phyloP scores from a whole-genome alignment of 73 alveolate genomes.

The Stentor roeselii region DNA sequence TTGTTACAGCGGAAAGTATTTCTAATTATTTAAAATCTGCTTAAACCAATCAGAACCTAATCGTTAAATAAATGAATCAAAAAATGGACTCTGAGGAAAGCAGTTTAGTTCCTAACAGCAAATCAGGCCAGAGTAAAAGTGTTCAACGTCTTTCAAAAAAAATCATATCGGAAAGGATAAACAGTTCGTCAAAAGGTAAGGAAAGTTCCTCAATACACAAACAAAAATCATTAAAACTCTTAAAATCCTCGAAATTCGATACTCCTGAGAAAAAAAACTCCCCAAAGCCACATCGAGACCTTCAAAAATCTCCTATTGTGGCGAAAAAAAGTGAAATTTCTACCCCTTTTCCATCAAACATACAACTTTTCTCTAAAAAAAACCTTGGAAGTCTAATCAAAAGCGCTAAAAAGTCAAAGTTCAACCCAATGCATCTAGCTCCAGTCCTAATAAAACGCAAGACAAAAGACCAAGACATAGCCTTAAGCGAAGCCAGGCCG shows the following conservation, averaged over 20 bases:
- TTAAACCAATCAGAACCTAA: too few relatives aligned
- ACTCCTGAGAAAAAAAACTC: neutral
- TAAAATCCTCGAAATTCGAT: neutral
- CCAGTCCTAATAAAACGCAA: neutral
- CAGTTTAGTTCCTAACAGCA: neutral
- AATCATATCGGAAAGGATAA: neutral
- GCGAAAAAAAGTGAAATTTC: too few relatives aligned
- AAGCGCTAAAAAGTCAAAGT: neutral
- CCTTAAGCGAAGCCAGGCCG: neutral
- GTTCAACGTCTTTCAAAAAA: neutral
- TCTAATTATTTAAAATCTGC: too few relatives aligned
- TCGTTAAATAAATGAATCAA: neutral
- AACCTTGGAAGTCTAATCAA: neutral
- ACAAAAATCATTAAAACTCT: neutral
- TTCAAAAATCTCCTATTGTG: neutral
- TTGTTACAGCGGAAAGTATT: too few relatives aligned
- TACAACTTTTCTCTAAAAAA: neutral
- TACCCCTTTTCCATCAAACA: slow-evolving; percentile 5
- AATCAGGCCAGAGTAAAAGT: neutral
- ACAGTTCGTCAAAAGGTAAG: too few relatives aligned
- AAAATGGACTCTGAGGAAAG: neutral
- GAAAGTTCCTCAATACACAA: neutral
- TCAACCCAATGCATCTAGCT: neutral
- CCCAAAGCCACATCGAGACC: neutral
- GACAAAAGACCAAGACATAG: neutral